Conservation (phyloP, 179 eudicot genomes). For the Beta lomatogona region DNA sequence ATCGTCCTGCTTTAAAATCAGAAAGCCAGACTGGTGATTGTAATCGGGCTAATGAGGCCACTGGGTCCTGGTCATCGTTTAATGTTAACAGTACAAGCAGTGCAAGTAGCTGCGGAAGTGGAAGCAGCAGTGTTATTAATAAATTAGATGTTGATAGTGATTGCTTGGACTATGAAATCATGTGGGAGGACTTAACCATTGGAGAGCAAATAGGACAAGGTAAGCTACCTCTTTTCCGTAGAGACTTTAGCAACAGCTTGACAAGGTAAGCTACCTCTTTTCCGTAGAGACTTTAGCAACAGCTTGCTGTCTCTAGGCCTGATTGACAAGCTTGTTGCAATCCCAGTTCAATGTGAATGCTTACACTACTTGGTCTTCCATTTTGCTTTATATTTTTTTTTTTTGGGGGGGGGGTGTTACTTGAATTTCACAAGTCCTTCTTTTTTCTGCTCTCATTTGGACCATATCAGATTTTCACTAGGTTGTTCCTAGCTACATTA, state of each 20-base stretch:
- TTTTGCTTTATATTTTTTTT: no score
- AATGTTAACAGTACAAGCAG: slow-evolving; percentile 81
- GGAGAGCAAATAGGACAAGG: slow-evolving; percentile 99
- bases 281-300: not conserved
- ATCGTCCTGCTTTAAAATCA: slow-evolving; percentile 43
- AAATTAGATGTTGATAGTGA: slow-evolving; percentile 68
- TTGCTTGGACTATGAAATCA: slow-evolving; percentile 78
- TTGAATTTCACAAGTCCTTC: not conserved
- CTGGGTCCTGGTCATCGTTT: slow-evolving; percentile 81
- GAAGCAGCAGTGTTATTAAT: slow-evolving; percentile 67
- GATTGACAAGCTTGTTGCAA: no score
- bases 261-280: no score
- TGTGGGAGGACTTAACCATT: slow-evolving; percentile 91
- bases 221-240: slow-evolving; percentile 37
- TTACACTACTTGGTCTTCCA: no score
- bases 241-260: no score
- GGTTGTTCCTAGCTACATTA: slow-evolving; percentile 1
- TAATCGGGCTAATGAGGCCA: slow-evolving; percentile 54
- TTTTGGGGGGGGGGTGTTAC: not conserved
- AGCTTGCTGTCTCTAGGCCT: no score
- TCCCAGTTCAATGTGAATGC: no score
- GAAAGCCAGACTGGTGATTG: slow-evolving; percentile 52
- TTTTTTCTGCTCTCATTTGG: not conserved
- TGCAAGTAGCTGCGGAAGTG: slow-evolving; percentile 82
- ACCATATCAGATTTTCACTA: not conserved